Evolutionary conservation across 371 early-diverging fungal genomes (phyloP), one percentile per base, ranked within the genome.

Genomic region (Apophysomyces elegans): DNA sequence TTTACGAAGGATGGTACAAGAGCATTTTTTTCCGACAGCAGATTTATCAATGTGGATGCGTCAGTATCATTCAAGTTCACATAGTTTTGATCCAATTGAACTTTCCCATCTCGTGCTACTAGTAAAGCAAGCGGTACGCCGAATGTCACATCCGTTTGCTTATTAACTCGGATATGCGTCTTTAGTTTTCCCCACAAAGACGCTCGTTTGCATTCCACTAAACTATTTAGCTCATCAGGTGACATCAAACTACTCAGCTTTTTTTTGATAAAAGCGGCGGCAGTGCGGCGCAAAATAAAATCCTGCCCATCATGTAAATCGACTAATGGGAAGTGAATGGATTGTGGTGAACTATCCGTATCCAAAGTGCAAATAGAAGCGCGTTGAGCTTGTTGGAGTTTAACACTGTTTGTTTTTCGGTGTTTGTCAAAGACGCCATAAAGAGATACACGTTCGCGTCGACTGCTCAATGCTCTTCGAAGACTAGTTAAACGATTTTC

Each of bases 1-100:
- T 97, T 93, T 35, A 97, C 82, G 78, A 97, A 91, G 61, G 77
- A 70, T 38, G 99, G 99, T 36, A 97, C 86, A 26, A 84, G 80
- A 41, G 89, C 81, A 43, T 84, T 64, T 21, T 50, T 50, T 68
- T 64, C 21, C 69, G 63, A 54, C 73, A 76, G 58, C 69, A 66
- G 38, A 74, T 65, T n/a, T 77, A 26, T 54, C 77, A 89, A 50
- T 82, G 88, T 7, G 84, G 87, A 14, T 85, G 85, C 2, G 81
- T 26, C 8, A 26, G 32, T 26, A 26, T 26, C 32, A 26, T 26
- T 26, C 3, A 26, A 26, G 32, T 26, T 26, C 32, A 26, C 32
- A 26, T 26, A 26, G 3, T 26, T 26, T 1, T 26, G 32, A 2
- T 26, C 2, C 32, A 26, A 88, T 26, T 90, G 74, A 2, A 76